A percentile compares a stretch with the other conserved stretches of the same genome.
These are phyloP conservation scores for Quercus variabilis DNA, from an alignment of 306 rosid genomes.

Conservation along the genomic window DNA sequence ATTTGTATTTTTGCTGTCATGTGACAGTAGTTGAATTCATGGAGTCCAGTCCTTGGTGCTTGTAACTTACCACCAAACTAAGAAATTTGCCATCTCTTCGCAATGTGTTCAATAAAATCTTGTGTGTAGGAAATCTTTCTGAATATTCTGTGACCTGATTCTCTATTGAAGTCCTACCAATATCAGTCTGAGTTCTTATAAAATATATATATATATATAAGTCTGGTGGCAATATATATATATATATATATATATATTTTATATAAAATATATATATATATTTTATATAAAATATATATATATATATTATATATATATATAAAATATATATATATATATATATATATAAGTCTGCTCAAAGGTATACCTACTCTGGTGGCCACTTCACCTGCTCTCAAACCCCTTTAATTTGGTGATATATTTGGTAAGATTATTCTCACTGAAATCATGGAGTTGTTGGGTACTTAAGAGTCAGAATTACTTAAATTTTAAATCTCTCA, in stretches of 20 bases:
- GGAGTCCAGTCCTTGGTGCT: not conserved
- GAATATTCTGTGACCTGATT: not conserved
- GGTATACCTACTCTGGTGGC: not conserved
- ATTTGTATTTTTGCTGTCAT: not conserved
- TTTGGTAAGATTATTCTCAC: not conserved
- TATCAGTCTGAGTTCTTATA: not conserved
- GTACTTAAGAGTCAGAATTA: not conserved
- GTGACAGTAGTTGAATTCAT: not conserved
- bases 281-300: no score
- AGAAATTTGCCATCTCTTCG: not conserved
- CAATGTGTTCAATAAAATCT: not conserved
- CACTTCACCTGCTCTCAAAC: not conserved
- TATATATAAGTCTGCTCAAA: not conserved
- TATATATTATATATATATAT: no score
- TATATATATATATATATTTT: not conserved
- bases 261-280: no score
- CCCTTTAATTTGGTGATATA: not conserved
- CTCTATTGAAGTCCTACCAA: not conserved
- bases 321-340: no score
- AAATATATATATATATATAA: no score
- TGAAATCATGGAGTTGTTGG: not conserved
- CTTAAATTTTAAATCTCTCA: not conserved
- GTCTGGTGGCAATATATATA: no score
- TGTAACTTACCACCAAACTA: not conserved
- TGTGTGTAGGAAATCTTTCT: not conserved